These are phyloP conservation scores for Cercospora janseana DNA, from an alignment of 2,329 filamentous ascomycete genomes.

Conservation along the genomic window DNA sequence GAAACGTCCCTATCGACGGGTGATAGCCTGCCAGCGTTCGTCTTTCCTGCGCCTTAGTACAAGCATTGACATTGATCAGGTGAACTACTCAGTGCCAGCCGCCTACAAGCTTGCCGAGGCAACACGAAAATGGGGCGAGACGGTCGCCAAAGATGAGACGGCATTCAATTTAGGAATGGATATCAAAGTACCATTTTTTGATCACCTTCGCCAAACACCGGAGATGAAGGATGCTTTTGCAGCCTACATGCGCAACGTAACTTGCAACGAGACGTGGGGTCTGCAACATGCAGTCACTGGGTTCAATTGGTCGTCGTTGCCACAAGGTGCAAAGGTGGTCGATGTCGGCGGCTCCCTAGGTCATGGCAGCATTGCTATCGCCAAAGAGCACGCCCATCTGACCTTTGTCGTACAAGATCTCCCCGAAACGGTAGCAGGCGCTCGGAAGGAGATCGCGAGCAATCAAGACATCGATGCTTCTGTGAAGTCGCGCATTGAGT, in stretches of 20 bases:
- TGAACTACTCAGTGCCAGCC: conserved; percentile 25
- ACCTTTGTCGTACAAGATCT: conserved; percentile 50
- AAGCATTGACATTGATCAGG: too few species aligned
- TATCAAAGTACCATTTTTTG: conserved; percentile 27
- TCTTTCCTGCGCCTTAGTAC: too few species aligned
- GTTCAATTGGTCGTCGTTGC: conserved; percentile 53
- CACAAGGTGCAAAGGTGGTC: conserved; percentile 55
- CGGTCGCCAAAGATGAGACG: conserved; percentile 25
- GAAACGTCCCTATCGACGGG: too few species aligned
- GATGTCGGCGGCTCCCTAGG: conserved; percentile 45
- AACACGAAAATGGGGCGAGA: conserved; percentile 27
- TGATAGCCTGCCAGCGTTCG: too few species aligned
- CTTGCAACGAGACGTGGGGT: conserved; percentile 53
- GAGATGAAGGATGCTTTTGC: conserved; percentile 25
- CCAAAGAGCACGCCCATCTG: conserved; percentile 44
- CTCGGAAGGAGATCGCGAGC: conserved; percentile 12
- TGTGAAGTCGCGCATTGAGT: conserved; percentile 19
- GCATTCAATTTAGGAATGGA: conserved; percentile 27
- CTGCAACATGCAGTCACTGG: conserved; percentile 53
- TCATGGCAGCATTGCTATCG: conserved; percentile 45
- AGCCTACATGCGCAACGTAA: conserved; percentile 28
- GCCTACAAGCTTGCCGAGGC: conserved; percentile 25
- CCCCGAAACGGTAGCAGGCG: conserved; percentile 25
- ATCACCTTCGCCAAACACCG: conserved; percentile 22
- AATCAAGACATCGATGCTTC: conserved; percentile 12